Evolutionary conservation across 768 basidiomycete genomes (phyloP).

Genomic region (Dioszegia hungarica): DNA sequence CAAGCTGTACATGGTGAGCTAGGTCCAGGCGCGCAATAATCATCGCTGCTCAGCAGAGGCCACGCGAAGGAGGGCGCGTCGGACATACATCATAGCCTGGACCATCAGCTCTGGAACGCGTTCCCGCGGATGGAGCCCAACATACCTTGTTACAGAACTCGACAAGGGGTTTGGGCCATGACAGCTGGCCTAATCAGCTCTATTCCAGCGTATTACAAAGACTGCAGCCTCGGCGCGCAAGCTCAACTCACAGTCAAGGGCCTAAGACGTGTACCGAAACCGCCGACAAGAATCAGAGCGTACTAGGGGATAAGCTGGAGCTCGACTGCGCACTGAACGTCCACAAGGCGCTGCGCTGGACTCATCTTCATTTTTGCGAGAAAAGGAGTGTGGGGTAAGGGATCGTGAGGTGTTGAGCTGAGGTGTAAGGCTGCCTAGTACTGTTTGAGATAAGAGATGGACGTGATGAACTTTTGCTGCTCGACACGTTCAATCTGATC

Average conservation of each 20-base stretch:
- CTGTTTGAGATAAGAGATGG: background rate
- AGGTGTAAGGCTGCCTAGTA: background rate
- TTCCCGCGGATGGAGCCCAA: background rate
- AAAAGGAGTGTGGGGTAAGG: background rate
- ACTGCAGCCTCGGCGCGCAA: background rate
- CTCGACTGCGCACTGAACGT: background rate
- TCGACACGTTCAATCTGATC: background rate
- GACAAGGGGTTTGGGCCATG: constrained; percentile 53
- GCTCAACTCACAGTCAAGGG: constrained; percentile 51
- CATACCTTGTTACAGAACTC: constrained; percentile 52
- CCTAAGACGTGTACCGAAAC: constrained; percentile 55
- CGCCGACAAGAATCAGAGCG: constrained; percentile 54
- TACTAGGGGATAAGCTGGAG: constrained; percentile 6
- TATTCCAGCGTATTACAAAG: background rate
- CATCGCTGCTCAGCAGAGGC: too few relatives aligned
- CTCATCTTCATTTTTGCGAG: constrained; percentile 42
- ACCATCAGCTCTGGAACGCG: constrained; percentile 12
- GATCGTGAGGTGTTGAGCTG: background rate
- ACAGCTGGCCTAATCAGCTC: constrained; percentile 27
- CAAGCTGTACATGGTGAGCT: constrained; percentile 43
- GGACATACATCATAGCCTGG: constrained; percentile 51
- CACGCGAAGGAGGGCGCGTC: background rate
- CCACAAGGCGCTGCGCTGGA: constrained; percentile 7
- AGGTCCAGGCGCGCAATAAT: background rate
- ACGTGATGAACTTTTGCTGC: background rate